phyloP scores from a whole-genome alignment of 768 basidiomycete species.

The Mycena floridula region DNA sequence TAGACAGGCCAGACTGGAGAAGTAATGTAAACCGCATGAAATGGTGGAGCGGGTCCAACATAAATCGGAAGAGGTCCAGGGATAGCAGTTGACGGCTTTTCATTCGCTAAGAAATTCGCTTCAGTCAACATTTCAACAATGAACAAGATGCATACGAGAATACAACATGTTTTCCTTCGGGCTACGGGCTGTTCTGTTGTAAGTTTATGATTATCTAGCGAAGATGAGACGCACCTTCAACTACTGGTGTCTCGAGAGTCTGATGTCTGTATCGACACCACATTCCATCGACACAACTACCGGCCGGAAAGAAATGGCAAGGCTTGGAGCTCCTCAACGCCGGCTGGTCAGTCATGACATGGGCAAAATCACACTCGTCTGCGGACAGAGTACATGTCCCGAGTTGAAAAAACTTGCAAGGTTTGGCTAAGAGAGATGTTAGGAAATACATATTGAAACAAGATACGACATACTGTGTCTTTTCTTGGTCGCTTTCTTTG shows the following conservation, averaged over 20 bases:
- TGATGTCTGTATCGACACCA: slow-evolving; percentile 33
- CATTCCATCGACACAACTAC: slow-evolving; percentile 30
- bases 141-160: too few relatives aligned
- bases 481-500: not conserved
- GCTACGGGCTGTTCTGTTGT: too few relatives aligned
- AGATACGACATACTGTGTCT: not conserved
- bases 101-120: too few relatives aligned
- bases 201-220: too few relatives aligned
- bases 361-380: slow-evolving; percentile 42
- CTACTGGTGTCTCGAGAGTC: slow-evolving; percentile 5
- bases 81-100: too few relatives aligned
- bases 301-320: slow-evolving; percentile 30
- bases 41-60: not conserved
- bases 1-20: not conserved
- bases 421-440: slow-evolving; percentile 43
- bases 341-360: slow-evolving; percentile 22
- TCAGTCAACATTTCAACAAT: too few relatives aligned
- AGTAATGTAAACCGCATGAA: not conserved
- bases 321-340: slow-evolving; percentile 13
- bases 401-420: slow-evolving; percentile 42
- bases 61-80: too few relatives aligned
- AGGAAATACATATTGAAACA: too few relatives aligned
- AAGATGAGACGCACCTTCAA: not conserved
- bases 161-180: too few relatives aligned
- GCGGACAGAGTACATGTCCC: slow-evolving; percentile 36